Evolutionary conservation across 225 moss, liverwort and hornwort species (phyloP).

Genomic region (Sphagnum tenellum): DNA sequence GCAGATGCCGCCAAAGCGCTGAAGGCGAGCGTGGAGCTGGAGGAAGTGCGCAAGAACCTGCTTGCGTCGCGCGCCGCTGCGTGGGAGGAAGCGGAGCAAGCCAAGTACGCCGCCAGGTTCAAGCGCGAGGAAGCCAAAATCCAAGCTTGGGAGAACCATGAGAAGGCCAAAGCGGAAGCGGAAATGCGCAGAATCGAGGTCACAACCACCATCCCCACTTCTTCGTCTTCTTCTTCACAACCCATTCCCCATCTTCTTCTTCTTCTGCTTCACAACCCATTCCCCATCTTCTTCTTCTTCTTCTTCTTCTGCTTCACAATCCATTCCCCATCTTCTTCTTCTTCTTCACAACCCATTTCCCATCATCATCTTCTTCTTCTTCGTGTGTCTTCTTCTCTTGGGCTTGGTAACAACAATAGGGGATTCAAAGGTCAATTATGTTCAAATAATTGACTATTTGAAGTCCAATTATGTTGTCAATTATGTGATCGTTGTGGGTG

Average conservation of each 20-base stretch:
- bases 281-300: background rate
- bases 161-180: slow-evolving; percentile 78
- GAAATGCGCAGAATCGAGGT: slow-evolving; percentile 90
- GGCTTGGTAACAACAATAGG: no score
- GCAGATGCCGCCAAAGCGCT: slow-evolving; percentile 31
- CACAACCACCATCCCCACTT: background rate
- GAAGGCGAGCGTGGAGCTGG: slow-evolving; percentile 29
- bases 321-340: background rate
- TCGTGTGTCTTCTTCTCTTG: no score
- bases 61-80: slow-evolving; percentile 66
- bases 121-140: slow-evolving; percentile 83
- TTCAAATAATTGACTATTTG: no score
- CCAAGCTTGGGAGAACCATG: slow-evolving; percentile 83
- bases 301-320: background rate
- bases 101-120: slow-evolving; percentile 84
- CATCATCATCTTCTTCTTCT: background rate
- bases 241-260: background rate
- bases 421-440: no score
- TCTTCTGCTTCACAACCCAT: background rate
- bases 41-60: slow-evolving; percentile 41
- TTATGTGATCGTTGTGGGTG: no score
- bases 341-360: background rate
- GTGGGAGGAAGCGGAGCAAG: slow-evolving; percentile 96
- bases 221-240: background rate
- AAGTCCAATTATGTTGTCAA: no score